Percentiles rank a stretch among this genome's conserved stretches.
phyloP scores from a whole-genome alignment of 768 basidiomycete genomes.

The Cystobasidium tubakii region DNA sequence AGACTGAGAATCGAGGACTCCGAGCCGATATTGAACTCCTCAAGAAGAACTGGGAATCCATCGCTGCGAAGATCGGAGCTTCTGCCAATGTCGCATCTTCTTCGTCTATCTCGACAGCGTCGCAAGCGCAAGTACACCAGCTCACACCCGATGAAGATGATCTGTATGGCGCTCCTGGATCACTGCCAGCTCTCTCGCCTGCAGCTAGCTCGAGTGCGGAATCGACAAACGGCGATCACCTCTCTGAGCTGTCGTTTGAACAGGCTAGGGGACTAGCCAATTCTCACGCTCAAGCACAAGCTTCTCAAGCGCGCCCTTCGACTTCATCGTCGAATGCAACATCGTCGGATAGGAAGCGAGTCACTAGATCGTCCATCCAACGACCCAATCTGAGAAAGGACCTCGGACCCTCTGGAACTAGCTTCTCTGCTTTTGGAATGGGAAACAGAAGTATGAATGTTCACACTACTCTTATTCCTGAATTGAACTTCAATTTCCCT shows the following conservation, averaged over 20 bases:
- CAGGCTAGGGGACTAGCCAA: slow-evolving; percentile 39
- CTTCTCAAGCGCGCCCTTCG: slow-evolving; percentile 33
- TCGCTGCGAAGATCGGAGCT: slow-evolving; percentile 43
- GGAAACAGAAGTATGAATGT: slow-evolving; percentile 33
- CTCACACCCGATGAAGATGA: slow-evolving; percentile 34
- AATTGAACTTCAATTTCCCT: slow-evolving; percentile 19
- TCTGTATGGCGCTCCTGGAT: slow-evolving; percentile 16
- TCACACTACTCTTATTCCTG: slow-evolving; percentile 42
- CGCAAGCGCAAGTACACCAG: not conserved
- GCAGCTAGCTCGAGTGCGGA: slow-evolving; percentile 10
- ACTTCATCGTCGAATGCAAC: slow-evolving; percentile 38
- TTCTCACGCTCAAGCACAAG: not conserved
- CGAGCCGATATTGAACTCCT: slow-evolving; percentile 50
- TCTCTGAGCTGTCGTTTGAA: slow-evolving; percentile 34
- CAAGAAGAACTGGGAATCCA: slow-evolving; percentile 48
- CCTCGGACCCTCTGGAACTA: slow-evolving; percentile 38
- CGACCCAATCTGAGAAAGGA: slow-evolving; percentile 51
- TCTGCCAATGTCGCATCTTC: not conserved
- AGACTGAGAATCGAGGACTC: slow-evolving; percentile 38
- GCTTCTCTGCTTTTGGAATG: slow-evolving; percentile 24
- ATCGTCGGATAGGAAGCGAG: slow-evolving; percentile 38
- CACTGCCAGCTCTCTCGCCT: slow-evolving; percentile 26
- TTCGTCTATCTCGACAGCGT: not conserved
- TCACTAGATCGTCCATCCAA: slow-evolving; percentile 6
- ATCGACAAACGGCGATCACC: slow-evolving; percentile 31